These are phyloP conservation scores for Fusarium nisikadoi DNA, from an alignment of 2,329 filamentous ascomycete genomes.

Conservation along the genomic window DNA sequence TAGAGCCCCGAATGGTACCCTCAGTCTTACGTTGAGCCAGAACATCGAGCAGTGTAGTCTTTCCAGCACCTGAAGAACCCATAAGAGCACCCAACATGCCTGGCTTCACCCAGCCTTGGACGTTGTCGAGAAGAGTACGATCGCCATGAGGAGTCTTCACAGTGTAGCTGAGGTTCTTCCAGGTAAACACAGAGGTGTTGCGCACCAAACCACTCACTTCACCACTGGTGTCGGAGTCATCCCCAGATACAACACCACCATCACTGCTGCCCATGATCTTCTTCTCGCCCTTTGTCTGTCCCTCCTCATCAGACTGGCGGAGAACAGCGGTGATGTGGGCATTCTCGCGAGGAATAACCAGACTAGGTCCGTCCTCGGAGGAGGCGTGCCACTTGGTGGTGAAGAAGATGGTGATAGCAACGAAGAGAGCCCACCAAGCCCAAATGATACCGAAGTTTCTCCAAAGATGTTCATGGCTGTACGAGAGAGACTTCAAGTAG, in stretches of 20 bases:
- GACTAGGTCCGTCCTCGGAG: conserved; percentile 61
- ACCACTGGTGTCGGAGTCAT: conserved; percentile 31
- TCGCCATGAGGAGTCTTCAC: conserved; percentile 70
- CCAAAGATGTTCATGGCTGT: conserved; percentile 64
- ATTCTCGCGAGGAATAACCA: conserved; percentile 72
- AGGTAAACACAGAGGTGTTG: conserved; percentile 77
- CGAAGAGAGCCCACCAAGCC: conserved; percentile 71
- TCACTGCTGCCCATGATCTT: conserved; percentile 1
- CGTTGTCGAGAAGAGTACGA: conserved; percentile 78
- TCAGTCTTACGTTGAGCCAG: conserved; percentile 83
- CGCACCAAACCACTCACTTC: conserved; percentile 58
- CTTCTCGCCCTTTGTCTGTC: conserved; percentile 45
- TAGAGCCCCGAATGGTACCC: conserved; percentile 78
- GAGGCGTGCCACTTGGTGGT: conserved; percentile 67
- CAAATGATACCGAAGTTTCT: conserved; percentile 71
- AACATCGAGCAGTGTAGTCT: conserved; percentile 86
- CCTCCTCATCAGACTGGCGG: conserved; percentile 61
- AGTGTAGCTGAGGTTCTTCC: conserved; percentile 77
- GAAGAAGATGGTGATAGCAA: conserved; percentile 65
- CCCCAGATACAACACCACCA: conserved; percentile 22
- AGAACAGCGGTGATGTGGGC: conserved; percentile 50
- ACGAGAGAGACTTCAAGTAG: conserved; percentile 66
- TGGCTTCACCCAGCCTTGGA: conserved; percentile 86
- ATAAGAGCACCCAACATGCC: conserved; percentile 83
- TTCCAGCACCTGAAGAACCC: conserved; percentile 84